Percentiles rank a stretch among this genome's conserved stretches.
Evolutionary conservation across 2,329 filamentous ascomycete species (phyloP).

Genomic region (Aspergillus glaucus): DNA sequence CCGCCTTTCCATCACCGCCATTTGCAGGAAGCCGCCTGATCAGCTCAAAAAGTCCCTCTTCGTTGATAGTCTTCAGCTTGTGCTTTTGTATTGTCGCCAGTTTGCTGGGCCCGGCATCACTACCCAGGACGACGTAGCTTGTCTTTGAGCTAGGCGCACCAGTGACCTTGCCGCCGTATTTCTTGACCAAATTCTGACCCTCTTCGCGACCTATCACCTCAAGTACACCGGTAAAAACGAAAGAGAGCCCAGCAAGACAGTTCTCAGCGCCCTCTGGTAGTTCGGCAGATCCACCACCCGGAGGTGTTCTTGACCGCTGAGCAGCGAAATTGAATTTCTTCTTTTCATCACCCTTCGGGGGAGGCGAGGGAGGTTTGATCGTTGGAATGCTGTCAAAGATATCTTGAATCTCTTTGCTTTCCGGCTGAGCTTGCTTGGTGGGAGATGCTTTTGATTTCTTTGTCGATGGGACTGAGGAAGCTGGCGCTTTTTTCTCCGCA

Average conservation of each 20-base stretch:
- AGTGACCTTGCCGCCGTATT: slow-evolving; percentile 88
- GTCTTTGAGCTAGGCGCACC: slow-evolving; percentile 84
- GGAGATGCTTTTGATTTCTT: slow-evolving; percentile 51
- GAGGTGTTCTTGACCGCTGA: slow-evolving; percentile 57
- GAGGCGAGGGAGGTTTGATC: slow-evolving; percentile 76
- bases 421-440: slow-evolving; percentile 61
- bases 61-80: slow-evolving; percentile 85
- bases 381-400: slow-evolving; percentile 85
- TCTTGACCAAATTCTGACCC: slow-evolving; percentile 78
- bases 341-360: slow-evolving; percentile 59
- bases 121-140: slow-evolving; percentile 83
- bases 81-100: slow-evolving; percentile 74
- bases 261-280: slow-evolving; percentile 80
- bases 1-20: slow-evolving; percentile 81
- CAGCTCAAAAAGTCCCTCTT: slow-evolving; percentile 82
- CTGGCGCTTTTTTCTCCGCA: slow-evolving; percentile 43
- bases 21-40: slow-evolving; percentile 75
- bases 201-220: slow-evolving; percentile 77
- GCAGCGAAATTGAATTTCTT: slow-evolving; percentile 75
- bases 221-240: slow-evolving; percentile 91
- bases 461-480: slow-evolving; percentile 12
- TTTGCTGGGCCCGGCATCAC: slow-evolving; percentile 89
- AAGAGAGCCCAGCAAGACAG: slow-evolving; percentile 80
- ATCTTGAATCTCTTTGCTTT: slow-evolving; percentile 67
- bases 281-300: slow-evolving; percentile 58